Percentiles rank a stretch among this genome's conserved stretches.
phyloP scores from a whole-genome alignment of 2,329 filamentous ascomycete genomes.

The Alternaria sp. region DNA sequence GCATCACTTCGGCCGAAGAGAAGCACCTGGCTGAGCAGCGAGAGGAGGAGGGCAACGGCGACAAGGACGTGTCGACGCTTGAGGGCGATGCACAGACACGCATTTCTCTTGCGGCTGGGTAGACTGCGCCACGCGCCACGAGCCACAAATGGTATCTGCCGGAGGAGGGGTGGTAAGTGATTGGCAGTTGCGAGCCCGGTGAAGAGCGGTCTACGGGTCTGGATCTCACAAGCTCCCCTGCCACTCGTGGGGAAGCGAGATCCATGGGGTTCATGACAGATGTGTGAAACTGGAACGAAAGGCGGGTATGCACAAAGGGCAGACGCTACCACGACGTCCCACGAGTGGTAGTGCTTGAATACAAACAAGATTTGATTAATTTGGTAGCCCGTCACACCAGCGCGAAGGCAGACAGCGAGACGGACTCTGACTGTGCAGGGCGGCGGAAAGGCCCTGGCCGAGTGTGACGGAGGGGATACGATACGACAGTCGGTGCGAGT shows the following conservation, averaged over 20 bases:
- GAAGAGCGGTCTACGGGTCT: constrained; percentile 8
- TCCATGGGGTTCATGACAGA: constrained; percentile 6
- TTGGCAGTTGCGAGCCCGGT: constrained; percentile 10
- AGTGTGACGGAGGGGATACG: constrained; percentile 1
- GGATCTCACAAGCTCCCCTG: constrained; percentile 8
- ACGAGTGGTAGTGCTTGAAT: constrained; percentile 21
- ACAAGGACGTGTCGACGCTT: constrained; percentile 15
- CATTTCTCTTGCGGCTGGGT: constrained; percentile 44
- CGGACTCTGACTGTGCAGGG: not conserved
- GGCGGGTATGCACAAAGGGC: constrained; percentile 14
- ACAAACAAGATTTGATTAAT: constrained; percentile 35
- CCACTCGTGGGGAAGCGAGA: constrained; percentile 24
- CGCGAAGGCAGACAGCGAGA: constrained; percentile 2
- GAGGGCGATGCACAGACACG: constrained; percentile 33
- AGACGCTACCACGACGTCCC: constrained; percentile 26
- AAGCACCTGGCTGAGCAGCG: constrained; percentile 63
- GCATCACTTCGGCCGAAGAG: constrained; percentile 84
- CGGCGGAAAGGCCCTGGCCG: not conserved
- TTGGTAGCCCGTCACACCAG: constrained; percentile 16
- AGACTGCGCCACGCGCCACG: constrained; percentile 33
- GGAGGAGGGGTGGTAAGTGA: not conserved
- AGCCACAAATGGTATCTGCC: constrained; percentile 29
- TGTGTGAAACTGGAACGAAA: constrained; percentile 23
- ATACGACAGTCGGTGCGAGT: not conserved
- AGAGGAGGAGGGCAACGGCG: constrained; percentile 25